Evolutionary conservation across 2,329 filamentous ascomycete genomes (phyloP).

Genomic region (Epichloe brachyelytri): DNA sequence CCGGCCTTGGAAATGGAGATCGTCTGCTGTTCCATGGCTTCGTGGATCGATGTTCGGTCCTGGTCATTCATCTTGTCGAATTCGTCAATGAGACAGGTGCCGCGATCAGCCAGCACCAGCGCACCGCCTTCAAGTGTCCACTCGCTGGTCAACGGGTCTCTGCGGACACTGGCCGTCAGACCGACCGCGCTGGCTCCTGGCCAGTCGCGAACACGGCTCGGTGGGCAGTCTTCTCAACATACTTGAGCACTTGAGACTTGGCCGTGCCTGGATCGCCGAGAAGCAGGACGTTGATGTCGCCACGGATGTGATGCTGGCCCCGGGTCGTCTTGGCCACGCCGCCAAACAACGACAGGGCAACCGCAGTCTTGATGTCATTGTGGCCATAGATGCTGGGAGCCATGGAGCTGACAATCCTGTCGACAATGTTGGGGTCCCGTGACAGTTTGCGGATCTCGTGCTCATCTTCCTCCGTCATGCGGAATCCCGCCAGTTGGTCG

Average conservation of each 20-base stretch:
- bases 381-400: constrained; percentile 97
- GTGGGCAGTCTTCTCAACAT: constrained; percentile 93
- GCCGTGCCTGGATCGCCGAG: constrained; percentile 95
- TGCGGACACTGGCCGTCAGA: constrained; percentile 91
- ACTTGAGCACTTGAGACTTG: constrained; percentile 95
- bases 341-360: constrained; percentile 87
- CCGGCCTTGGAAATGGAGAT: constrained; percentile 98
- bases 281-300: constrained; percentile 94
- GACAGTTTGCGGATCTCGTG: constrained; percentile 78
- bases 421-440: constrained; percentile 79
- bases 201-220: constrained; percentile 95
- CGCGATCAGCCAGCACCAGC: constrained; percentile 84
- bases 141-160: constrained; percentile 88
- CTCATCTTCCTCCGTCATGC: constrained; percentile 89
- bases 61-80: constrained; percentile 99
- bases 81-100: constrained; percentile 93
- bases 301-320: constrained; percentile 80
- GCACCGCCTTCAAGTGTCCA: constrained; percentile 97
- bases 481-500: constrained; percentile 93
- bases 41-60: constrained; percentile 94
- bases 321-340: constrained; percentile 86
- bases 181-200: constrained; percentile 91
- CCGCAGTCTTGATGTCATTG: constrained; percentile 90
- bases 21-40: constrained; percentile 99
- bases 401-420: constrained; percentile 86